phyloP scores from a whole-genome alignment of 768 basidiomycete species.

The Lentinula boryana region DNA sequence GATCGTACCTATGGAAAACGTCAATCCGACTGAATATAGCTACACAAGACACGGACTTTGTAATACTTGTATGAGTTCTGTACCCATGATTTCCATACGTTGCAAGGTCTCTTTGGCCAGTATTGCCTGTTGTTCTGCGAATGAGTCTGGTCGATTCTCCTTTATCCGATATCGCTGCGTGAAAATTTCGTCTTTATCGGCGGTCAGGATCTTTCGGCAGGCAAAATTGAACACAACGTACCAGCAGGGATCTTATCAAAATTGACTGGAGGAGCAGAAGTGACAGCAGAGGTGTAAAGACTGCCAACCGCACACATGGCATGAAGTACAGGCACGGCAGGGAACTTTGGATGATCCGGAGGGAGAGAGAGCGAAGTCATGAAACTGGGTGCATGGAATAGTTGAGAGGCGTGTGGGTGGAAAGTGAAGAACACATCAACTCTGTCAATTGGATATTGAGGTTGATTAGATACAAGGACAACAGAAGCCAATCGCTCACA shows the following conservation, averaged over 20 bases:
- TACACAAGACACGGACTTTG: constrained; percentile 43
- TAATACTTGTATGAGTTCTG: constrained; percentile 50
- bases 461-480: background rate
- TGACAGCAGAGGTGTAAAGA: constrained; percentile 65
- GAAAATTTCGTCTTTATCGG: constrained; percentile 48
- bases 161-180: constrained; percentile 35
- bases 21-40: background rate
- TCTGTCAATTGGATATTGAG: constrained; percentile 24
- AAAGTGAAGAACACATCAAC: constrained; percentile 77
- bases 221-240: constrained; percentile 15
- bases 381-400: constrained; percentile 66
- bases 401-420: constrained; percentile 65
- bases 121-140: constrained; percentile 60
- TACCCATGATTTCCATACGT: constrained; percentile 40
- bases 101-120: constrained; percentile 47
- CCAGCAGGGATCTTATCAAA: constrained; percentile 43
- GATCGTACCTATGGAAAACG: constrained; percentile 40
- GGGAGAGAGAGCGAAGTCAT: constrained; percentile 58
- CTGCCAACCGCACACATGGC: constrained; percentile 84
- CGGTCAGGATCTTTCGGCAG: constrained; percentile 3
- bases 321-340: constrained; percentile 64
- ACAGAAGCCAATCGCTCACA: background rate
- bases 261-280: constrained; percentile 47
- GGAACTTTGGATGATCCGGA: constrained; percentile 69
- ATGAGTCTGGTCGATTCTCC: constrained; percentile 48